Evolutionary conservation across 2,329 filamentous ascomycete genomes (phyloP), one percentile per base, ranked within the genome.

Genomic region (Pestalotiopsis sp.): DNA sequence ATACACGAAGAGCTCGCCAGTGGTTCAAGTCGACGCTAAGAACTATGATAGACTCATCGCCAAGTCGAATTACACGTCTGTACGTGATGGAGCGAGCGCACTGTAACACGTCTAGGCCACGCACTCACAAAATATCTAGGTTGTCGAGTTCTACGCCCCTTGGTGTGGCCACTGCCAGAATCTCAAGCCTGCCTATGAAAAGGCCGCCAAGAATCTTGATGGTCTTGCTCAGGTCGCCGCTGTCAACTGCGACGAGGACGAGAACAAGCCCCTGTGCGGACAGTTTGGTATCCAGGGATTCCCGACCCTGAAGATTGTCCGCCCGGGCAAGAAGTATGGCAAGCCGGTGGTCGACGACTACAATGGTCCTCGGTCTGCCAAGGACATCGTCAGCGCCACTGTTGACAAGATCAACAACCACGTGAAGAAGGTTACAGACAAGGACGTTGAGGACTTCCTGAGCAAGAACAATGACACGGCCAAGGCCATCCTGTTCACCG

Each of bases 161-260:
- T 98, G 95, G 95, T 98, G 96, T 77, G 96, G 95, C 57, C 96
- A 98, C 83, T 99, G 96, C 84, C 88, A 97, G 82, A 98, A 92
- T 82, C 91, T 99, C 76, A 95, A 98, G 83, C 95, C 95, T 3
- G 93, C 93, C 59, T 99, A 96, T 82, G 95, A 98, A 81, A 97
- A 97, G 81, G 95, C 91, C 2, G 96, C 96, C 74, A 92, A 92
- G 76, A 94, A 91, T 75, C 91, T 99, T 69, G 89, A 92, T n/a
- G 96, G 96, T 14, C 87, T 98, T 14, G 96, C 94, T 75, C 97
- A 97, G 76, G 95, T 99, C 57, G 96, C 94, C 62, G 96, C 97
- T 67, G 86, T 99, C 72, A 93, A 99, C 81, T 99, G 96, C 81
- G 95, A 99, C 76, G 94, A 97, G 39, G 95, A 98, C 66, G 83